Base-by-base conservation (phyloP, 148 eudicot species). In the Simmondsia chinensis region DNA sequence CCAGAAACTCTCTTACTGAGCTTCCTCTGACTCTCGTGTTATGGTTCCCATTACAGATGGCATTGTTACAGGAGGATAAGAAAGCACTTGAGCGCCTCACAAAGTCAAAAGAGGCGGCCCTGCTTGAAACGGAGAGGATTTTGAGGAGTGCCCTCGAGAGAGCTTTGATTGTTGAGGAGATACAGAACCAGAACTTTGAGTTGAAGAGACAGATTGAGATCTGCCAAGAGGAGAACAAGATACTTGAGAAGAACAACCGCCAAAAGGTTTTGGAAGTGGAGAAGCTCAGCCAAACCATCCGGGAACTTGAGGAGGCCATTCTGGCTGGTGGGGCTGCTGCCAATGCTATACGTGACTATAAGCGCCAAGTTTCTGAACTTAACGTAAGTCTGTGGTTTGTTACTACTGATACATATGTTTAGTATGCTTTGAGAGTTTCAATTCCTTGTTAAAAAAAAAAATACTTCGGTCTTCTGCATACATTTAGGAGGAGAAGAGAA, bases 61-160 rank as follows among this genome's bases (percentile, higher is more conserved):
- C 80, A 21, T 65, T 70, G 47, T 48, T 86, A 33, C 61, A 47
- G 52, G 99, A 82, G 48, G 77, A 86, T 54, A 91, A 74, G 55
- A 91, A 72, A 61, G 86, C 86, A 15, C 41, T 82, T 62, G 81
- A 79, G 51, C 74, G 96, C 23, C 82, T 67, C 8, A 74, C 73
- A 3, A 91, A 91, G 68, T 70, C 94, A 0, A 91, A 91, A 72
- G 99, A 91, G 74, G 56, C 73, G 11, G 96, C 99, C 12, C 68
- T 91, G 53, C 59, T 86, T 16, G 96, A 91, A 77, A 94, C 83
- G 14, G 99, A 91, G 65, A 69, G 59, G 71, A 86, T 91, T 31
- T 43, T 91, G 59, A 86, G 69, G 63, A 79, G 81, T 72, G 96
- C 99, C 46, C 75, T 91, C 1, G 95, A 91, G 54, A 79, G 96